These are phyloP conservation scores for Claviceps africana DNA, from an alignment of 2,329 filamentous ascomycete genomes.

Conservation along the genomic window DNA sequence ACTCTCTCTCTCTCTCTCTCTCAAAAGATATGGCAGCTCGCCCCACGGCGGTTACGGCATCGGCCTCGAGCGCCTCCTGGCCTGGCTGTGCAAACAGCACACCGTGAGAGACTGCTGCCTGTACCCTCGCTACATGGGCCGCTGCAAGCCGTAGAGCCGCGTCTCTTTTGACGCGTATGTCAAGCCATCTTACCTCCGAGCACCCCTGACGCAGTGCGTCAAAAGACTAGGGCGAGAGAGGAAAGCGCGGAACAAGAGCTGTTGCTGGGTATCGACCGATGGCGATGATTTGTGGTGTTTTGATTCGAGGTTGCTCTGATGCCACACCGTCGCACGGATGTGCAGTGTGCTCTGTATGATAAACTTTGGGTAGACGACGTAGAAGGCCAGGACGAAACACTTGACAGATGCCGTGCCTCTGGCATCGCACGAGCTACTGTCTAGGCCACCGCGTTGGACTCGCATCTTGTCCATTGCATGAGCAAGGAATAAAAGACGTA, in stretches of 20 bases:
- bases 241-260: not conserved
- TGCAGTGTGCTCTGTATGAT: not conserved
- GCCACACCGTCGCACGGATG: not conserved
- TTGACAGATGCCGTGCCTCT: no score
- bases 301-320: not conserved
- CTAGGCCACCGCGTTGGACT: no score
- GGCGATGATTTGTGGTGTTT: not conserved
- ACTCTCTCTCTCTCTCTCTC: not conserved
- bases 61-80: slow-evolving; percentile 41
- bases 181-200: not conserved
- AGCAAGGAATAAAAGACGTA: no score
- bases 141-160: slow-evolving; percentile 52
- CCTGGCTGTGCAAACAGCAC: slow-evolving; percentile 49
- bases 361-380: not conserved
- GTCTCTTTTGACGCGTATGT: not conserved
- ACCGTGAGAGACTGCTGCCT: slow-evolving; percentile 53
- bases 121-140: slow-evolving; percentile 68
- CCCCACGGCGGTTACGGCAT: slow-evolving; percentile 90
- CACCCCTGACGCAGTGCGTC: not conserved
- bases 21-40: slow-evolving; percentile 56
- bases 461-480: no score
- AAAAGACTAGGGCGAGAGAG: not conserved
- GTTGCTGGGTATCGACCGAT: not conserved
- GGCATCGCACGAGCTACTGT: no score
- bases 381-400: not conserved